Evolutionary conservation across 306 rosid genomes (phyloP).

Genomic region (Fagus crenata): DNA sequence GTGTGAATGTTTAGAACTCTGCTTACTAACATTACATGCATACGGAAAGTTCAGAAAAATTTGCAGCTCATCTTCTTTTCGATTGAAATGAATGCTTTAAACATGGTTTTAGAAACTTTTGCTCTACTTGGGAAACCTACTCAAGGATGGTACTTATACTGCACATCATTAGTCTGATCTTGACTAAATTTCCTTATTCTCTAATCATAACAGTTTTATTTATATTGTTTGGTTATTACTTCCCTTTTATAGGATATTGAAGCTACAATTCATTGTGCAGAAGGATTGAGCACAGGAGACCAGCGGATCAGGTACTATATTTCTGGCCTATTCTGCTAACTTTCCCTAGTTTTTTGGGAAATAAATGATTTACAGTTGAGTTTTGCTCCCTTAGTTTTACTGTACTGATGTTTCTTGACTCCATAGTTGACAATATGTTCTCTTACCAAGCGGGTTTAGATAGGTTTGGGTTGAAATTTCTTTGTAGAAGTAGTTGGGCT

Average conservation of each 20-base stretch:
- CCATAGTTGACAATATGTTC: constrained; percentile 19
- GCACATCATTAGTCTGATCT: neutral
- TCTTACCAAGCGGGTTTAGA: neutral
- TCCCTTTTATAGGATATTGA: constrained; percentile 83
- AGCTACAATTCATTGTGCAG: constrained; percentile 99
- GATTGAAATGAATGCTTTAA: too few species aligned
- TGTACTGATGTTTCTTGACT: constrained; percentile 4
- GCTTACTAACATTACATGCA: too few species aligned
- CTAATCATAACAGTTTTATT: constrained; percentile 38
- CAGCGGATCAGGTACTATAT: constrained; percentile 71
- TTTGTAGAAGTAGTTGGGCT: neutral
- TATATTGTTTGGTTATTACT: constrained; percentile 42
- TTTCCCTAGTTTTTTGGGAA: constrained; percentile 4
- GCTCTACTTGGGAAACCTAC: too few species aligned
- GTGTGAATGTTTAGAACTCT: too few species aligned
- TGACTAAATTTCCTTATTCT: constrained; percentile 31
- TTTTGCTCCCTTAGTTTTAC: neutral
- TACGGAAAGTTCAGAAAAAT: too few species aligned
- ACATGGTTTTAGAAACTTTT: too few species aligned
- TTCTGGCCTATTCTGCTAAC: constrained; percentile 11
- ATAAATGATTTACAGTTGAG: constrained; percentile 5
- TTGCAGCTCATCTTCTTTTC: too few species aligned
- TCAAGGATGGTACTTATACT: neutral
- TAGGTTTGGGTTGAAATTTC: neutral
- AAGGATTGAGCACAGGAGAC: constrained; percentile 94